Conservation (phyloP, 2,329 filamentous ascomycete genomes). For the Elsinoe arachidis region DNA sequence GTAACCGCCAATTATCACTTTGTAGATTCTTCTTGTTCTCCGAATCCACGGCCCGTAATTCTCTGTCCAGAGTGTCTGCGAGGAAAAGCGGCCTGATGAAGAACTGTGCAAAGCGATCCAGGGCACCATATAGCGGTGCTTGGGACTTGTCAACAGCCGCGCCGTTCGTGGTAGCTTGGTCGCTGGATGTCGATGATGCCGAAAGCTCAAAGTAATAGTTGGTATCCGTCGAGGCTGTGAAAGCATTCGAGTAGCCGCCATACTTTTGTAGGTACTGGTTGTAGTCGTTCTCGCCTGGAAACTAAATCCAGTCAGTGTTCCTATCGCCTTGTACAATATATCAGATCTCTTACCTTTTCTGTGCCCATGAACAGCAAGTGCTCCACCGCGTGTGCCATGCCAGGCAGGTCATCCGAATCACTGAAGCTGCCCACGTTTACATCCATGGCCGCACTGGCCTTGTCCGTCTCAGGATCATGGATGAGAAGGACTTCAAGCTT, state of each 20-base stretch:
- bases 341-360: conserved; percentile 58
- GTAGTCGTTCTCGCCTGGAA: conserved; percentile 91
- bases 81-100: conserved; percentile 84
- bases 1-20: conserved; percentile 76
- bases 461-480: conserved; percentile 90
- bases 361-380: conserved; percentile 98
- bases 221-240: conserved; percentile 85
- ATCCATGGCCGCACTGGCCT: conserved; percentile 89
- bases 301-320: conserved; percentile 40
- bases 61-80: conserved; percentile 73
- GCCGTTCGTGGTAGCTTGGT: conserved; percentile 35
- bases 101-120: conserved; percentile 90
- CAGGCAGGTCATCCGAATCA: conserved; percentile 81
- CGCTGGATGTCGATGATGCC: conserved; percentile 57
- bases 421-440: conserved; percentile 95
- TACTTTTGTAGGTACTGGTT: conserved; percentile 84
- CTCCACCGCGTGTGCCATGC: conserved; percentile 93
- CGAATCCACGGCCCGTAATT: conserved; percentile 82
- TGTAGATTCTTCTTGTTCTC: conserved; percentile 98
- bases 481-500: conserved; percentile 85
- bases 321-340: neutral
- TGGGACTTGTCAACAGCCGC: conserved; percentile 29
- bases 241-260: conserved; percentile 89
- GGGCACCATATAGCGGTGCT: conserved; percentile 66
- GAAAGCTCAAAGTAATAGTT: conserved; percentile 98